A percentile compares a stretch with the other conserved stretches of the same genome.
These are phyloP conservation scores for Actinidia polygama DNA, from an alignment of 179 eudicot genomes.

Conservation along the genomic window DNA sequence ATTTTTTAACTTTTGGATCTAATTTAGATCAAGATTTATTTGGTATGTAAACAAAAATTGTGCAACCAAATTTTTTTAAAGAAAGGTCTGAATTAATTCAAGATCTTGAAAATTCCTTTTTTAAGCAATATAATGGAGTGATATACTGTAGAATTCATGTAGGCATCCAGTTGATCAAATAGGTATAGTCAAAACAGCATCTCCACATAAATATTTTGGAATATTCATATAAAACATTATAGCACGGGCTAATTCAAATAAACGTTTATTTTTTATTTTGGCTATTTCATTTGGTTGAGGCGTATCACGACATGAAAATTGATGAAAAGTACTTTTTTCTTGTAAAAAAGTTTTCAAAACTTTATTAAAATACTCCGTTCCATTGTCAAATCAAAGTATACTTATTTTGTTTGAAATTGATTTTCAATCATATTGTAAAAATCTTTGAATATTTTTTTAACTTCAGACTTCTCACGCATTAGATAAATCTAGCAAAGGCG, in stretches of 20 bases:
- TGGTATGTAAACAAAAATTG: neutral
- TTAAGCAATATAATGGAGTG: neutral
- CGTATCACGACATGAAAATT: neutral
- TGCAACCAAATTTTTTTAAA: neutral
- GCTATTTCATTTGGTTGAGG: too few relatives aligned
- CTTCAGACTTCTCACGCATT: neutral
- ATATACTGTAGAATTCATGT: neutral
- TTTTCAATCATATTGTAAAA: neutral
- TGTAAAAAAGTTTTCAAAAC: neutral
- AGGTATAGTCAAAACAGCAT: neutral
- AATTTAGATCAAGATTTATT: neutral
- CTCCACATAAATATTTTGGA: neutral
- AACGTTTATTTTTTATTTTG: neutral
- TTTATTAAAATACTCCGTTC: neutral
- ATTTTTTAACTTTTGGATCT: neutral
- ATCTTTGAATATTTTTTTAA: neutral
- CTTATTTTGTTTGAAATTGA: neutral
- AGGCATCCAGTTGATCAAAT: neutral
- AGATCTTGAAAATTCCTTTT: neutral
- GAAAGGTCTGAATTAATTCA: neutral
- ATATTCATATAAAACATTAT: neutral
- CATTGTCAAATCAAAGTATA: neutral
- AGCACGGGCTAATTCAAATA: neutral
- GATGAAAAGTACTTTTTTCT: neutral
- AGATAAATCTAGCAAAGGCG: neutral